Evolutionary conservation across 805 yeast species (phyloP), one percentile per base, ranked within the genome.

Genomic region (Cyberlindnera xishuangbannaensis): DNA sequence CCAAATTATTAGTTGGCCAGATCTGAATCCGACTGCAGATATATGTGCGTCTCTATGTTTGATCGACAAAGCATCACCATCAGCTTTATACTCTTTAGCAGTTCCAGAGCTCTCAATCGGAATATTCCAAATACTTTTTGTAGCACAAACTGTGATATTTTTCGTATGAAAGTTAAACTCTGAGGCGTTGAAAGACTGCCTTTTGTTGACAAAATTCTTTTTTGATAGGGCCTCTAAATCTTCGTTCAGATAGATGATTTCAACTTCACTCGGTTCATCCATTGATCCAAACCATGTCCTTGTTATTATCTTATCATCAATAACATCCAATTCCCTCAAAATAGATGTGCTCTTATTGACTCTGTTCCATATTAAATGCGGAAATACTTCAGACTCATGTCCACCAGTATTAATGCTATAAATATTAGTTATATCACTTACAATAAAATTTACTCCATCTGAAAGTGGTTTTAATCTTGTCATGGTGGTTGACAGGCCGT

Each of bases 201-300:
- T 31, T 17, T 16, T 13, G 14, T 28, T 22, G 11, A 30, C 2
- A 17, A 39, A 25, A 8, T 23, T 25, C 9, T 23, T 23, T 5
- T 22, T 20, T 2, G 16, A 29, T 2, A 35, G 25, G 4, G 27
- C 18, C 18, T 41, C 41, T 12, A 37, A 19, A 18, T 30, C 18
- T 7, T 37, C 33, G 25, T 38, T 33, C 14, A 31, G 20, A 1
- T 15, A 19, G 13, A 24, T 25, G 8, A 36, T 0, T 18, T 33
- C 44, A 12, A 45, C 18, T 16, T 40, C 37, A 32, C 53, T 48
- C 2, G 49, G 48, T 13, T 45, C 48, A 33, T 48, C 44, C 28
- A 43, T 28, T 2, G 37, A 29, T 0, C 53, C 55, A 26, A 31
- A 36, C 53, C 53, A 50, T 8, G 50, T 38, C 19, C 51, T 34